Evolutionary conservation across 257 asterid species (phyloP), one percentile per base, ranked within the genome.

Genomic region (Gynochthodes officinalis): DNA sequence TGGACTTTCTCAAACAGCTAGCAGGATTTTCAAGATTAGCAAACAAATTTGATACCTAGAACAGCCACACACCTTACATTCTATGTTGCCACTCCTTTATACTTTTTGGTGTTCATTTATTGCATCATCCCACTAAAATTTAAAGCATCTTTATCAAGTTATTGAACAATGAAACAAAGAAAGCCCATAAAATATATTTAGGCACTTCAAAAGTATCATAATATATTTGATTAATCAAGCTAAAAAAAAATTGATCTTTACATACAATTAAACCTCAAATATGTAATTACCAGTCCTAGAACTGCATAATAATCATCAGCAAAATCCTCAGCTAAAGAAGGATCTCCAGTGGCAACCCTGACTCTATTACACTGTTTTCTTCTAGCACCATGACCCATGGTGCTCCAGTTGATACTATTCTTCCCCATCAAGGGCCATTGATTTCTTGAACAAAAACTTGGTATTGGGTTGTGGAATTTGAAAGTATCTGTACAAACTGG

Each of bases 271-370:
- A 64, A 69, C 15, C 6, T 32, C 44, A 33, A 72, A 30, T 37
- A 44, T 30, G 60, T 28, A n/a, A 77, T 83, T 90, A 92, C 98
- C 92, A 92, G 88, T 32, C 98, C 98, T 77, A 90, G 75, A 23
- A 92, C 89, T 68, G 87, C 85, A 86, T 92, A 92, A 79, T 87
- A 92, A 86, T 92, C 98, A 78, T 92, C 98, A 1, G 96, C 90
- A 81, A 79, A 50, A 59, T 84, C 96, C 74, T 80, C 85, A 27
- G 67, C 39, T 1, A 94, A 60, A 6, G 89, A 82, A 64, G 96
- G 81, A 4, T 83, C 90, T 75, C 76, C 86, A 74, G 85, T 80
- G 33, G 96, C 83, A 75, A 79, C 92, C 84, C 84, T 90, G 25
- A 83, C 73, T 69, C 92, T 84, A 73, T 88, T 86, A 40, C 67